Percentiles rank a stretch among this genome's conserved stretches.
Evolutionary conservation across 129 eudicot species (phyloP).

Genomic region (Lonicera japonica): DNA sequence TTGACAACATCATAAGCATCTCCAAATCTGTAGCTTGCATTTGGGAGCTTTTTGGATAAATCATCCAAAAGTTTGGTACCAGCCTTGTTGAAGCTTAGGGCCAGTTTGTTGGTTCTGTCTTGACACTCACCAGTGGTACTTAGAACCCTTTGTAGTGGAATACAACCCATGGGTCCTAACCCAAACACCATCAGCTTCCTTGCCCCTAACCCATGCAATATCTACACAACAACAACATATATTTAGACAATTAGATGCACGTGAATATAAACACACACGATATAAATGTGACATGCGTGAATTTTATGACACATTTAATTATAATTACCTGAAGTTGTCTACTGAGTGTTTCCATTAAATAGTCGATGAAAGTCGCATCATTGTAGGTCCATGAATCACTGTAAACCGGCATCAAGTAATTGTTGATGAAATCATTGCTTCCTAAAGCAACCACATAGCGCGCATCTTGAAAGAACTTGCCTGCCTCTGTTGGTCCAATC

Average conservation of each 20-base stretch:
- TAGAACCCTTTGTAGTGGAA: slow-evolving; percentile 89
- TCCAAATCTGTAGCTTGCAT: slow-evolving; percentile 69
- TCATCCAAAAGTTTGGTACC: slow-evolving; percentile 41
- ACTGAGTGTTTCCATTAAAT: slow-evolving; percentile 60
- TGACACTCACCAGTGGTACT: slow-evolving; percentile 77
- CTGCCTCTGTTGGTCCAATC: slow-evolving; percentile 54
- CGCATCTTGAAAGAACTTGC: slow-evolving; percentile 58
- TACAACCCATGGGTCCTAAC: slow-evolving; percentile 97
- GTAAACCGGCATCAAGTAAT: slow-evolving; percentile 84
- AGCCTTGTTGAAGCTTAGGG: slow-evolving; percentile 61
- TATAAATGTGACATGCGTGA: too few species aligned
- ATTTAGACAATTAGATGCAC: not conserved
- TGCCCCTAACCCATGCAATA: slow-evolving; percentile 74
- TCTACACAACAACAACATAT: slow-evolving; percentile 15
- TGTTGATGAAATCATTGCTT: slow-evolving; percentile 95
- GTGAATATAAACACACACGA: not conserved
- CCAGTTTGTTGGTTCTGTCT: slow-evolving; percentile 66
- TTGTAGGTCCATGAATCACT: slow-evolving; percentile 81
- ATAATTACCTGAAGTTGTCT: slow-evolving; percentile 56
- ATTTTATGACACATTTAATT: too few species aligned
- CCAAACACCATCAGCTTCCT: slow-evolving; percentile 84
- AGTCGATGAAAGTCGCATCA: slow-evolving; percentile 47
- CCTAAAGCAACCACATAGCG: slow-evolving; percentile 87
- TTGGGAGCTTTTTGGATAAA: slow-evolving; percentile 54
- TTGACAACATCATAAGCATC: slow-evolving; percentile 95